Evolutionary conservation across 164 flowering plant species (phyloP), one percentile per base, ranked within the genome.

Genomic region (Sedum album): DNA sequence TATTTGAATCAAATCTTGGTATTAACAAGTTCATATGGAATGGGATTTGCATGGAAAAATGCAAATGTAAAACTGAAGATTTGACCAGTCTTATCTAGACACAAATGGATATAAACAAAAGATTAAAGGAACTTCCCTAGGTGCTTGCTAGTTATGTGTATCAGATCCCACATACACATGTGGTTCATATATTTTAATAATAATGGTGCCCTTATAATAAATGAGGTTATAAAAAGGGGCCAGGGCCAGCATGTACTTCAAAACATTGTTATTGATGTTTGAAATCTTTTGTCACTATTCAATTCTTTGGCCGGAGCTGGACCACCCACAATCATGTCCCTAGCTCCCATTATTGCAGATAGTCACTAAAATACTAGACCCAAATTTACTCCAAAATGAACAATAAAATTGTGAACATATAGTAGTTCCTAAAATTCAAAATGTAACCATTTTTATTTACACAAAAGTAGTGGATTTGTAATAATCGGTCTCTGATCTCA

Each of bases 181-280:
- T 57, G 57, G 28, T 5, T 51, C 26, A 51, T 51, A 21, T n/a
- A 51, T 51, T n/a, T 26, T 55, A 55, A 55, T 23, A 21, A 55
- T 23, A 55, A 30, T 51, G 20, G 33, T 25, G 31, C 60, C 60
- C 30, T 14, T 23, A 57, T 13, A 23, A 57, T 26, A 57, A 57
- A 57, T 57, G 33, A 57, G 62, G 15, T 57, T 26, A 4, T 26
- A 14, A 57, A 57, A 57, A 57, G 2, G 1, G 1, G n/a, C n/a
- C n/a, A n/a, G 62, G 62, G 33, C 62, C 31, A 28, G 1, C 62
- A 57, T 57, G 62, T 57, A 13, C 33, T 57, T 28, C 0, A 57
- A 57, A 26, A 57, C 62, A 57, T 26, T 28, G 62, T 57, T 57
- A 57, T 55, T 55, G 33, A 57, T 28, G 62, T 57, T 57, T 53